These are phyloP conservation scores for Amanita polypyramis DNA, from an alignment of 768 basidiomycete genomes.

Conservation along the genomic window DNA sequence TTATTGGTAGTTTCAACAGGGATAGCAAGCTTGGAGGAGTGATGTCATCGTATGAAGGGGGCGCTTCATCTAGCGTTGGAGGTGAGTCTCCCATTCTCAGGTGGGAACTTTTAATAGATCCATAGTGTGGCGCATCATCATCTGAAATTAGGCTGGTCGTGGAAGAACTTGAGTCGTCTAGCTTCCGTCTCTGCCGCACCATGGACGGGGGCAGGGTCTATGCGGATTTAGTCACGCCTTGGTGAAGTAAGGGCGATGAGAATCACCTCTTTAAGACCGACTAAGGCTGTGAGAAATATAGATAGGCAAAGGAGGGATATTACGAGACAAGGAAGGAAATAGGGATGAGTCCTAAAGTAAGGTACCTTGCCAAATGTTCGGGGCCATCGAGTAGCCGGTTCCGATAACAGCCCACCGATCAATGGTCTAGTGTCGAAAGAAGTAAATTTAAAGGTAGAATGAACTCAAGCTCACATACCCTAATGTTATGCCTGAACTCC, in stretches of 20 bases:
- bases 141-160: neutral
- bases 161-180: neutral
- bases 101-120: neutral
- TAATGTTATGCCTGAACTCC: constrained; percentile 22
- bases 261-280: constrained; percentile 20
- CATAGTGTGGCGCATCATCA: neutral
- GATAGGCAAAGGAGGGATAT: constrained; percentile 15
- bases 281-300: constrained; percentile 13
- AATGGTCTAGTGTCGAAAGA: constrained; percentile 14
- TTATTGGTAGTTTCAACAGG: neutral
- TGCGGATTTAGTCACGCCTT: neutral
- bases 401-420: constrained; percentile 22
- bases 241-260: neutral
- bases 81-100: neutral
- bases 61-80: neutral
- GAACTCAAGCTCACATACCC: constrained; percentile 15
- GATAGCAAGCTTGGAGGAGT: neutral
- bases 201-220: neutral
- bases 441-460: neutral
- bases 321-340: constrained; percentile 24
- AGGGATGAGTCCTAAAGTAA: constrained; percentile 21
- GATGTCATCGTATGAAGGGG: neutral
- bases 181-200: no score
- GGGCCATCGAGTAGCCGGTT: constrained; percentile 19
- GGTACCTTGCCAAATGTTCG: constrained; percentile 13